Conservation (phyloP, 768 basidiomycete species). For the Hypholoma fasciculare region DNA sequence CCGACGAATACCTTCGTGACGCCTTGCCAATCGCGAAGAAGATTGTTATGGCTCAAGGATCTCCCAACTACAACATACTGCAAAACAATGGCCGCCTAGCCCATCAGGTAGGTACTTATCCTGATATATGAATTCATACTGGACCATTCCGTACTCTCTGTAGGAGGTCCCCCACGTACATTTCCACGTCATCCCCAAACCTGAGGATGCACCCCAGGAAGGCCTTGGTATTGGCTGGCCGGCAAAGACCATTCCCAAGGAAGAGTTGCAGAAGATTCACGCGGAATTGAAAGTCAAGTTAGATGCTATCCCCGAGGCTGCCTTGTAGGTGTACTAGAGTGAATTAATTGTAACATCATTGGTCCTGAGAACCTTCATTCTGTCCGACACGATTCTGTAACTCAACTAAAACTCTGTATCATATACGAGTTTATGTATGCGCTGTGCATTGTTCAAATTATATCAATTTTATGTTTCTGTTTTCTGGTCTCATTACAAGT, state of each 20-base stretch:
- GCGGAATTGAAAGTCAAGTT: slow-evolving; percentile 52
- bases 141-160: background rate
- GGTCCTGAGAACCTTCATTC: too few species aligned
- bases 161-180: slow-evolving; percentile 86
- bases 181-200: slow-evolving; percentile 95
- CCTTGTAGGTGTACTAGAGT: background rate
- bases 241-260: slow-evolving; percentile 52
- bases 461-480: too few species aligned
- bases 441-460: too few species aligned
- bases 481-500: too few species aligned
- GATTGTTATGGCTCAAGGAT: slow-evolving; percentile 74
- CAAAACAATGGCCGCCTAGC: slow-evolving; percentile 61
- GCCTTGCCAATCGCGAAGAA: slow-evolving; percentile 83
- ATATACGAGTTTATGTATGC: too few species aligned
- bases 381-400: too few species aligned
- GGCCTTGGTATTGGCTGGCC: slow-evolving; percentile 90
- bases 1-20: slow-evolving; percentile 82
- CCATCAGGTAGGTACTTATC: slow-evolving; percentile 45
- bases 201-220: slow-evolving; percentile 45
- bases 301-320: background rate
- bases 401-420: too few species aligned
- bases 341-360: background rate
- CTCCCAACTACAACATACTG: slow-evolving; percentile 85
- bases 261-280: slow-evolving; percentile 57
- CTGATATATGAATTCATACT: background rate